A percentile compares a stretch with the other conserved stretches of the same genome.
phyloP scores from a whole-genome alignment of 2,329 filamentous ascomycete species.

The Acephala macrosclerotiorum region DNA sequence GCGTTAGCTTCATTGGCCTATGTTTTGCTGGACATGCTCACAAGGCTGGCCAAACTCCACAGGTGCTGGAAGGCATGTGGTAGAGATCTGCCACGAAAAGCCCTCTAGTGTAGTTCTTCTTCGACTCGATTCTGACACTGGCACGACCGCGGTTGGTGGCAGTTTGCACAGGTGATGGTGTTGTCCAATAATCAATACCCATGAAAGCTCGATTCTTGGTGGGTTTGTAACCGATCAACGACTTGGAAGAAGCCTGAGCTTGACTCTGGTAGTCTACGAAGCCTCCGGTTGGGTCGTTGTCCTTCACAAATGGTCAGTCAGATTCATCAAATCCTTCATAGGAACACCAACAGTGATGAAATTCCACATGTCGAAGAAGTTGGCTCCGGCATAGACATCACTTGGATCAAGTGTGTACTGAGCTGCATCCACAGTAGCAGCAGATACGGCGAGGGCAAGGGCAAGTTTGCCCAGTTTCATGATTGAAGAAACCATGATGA shows the following conservation, averaged over 20 bases:
- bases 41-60: slow-evolving; percentile 76
- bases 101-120: slow-evolving; percentile 66
- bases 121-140: slow-evolving; percentile 72
- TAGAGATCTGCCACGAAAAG: slow-evolving; percentile 74
- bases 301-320: slow-evolving; percentile 21
- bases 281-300: slow-evolving; percentile 68
- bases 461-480: slow-evolving; percentile 33
- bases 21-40: neutral
- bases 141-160: slow-evolving; percentile 51
- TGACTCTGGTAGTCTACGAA: slow-evolving; percentile 67
- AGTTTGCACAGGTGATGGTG: slow-evolving; percentile 36
- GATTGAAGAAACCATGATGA: slow-evolving; percentile 20
- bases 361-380: slow-evolving; percentile 56
- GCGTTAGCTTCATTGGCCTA: slow-evolving; percentile 1
- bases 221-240: slow-evolving; percentile 61
- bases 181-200: slow-evolving; percentile 65
- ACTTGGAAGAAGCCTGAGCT: slow-evolving; percentile 56
- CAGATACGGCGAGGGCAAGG: slow-evolving; percentile 28
- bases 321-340: neutral
- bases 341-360: slow-evolving; percentile 54
- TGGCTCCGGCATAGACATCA: slow-evolving; percentile 49
- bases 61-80: slow-evolving; percentile 76
- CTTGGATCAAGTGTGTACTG: slow-evolving; percentile 25
- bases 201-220: slow-evolving; percentile 64
- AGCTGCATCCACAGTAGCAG: slow-evolving; percentile 17